Percentiles rank a stretch among this genome's conserved stretches.
Evolutionary conservation across 2,329 filamentous ascomycete species (phyloP).

Genomic region (Cadophora sp.): DNA sequence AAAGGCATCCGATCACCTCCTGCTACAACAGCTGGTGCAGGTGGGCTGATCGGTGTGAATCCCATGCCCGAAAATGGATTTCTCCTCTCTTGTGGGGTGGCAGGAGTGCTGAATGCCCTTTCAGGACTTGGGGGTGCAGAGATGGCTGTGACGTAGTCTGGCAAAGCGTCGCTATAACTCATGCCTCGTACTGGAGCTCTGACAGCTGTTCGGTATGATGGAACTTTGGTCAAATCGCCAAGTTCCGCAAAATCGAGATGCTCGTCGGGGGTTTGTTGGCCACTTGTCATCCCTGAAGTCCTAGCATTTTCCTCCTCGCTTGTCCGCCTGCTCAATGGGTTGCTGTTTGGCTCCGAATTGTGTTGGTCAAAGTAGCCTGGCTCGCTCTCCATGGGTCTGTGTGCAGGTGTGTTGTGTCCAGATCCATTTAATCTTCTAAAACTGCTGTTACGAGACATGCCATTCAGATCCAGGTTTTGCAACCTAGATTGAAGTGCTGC

Average conservation of each 20-base stretch:
- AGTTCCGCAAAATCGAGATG: constrained; percentile 65
- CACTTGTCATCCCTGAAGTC: constrained; percentile 48
- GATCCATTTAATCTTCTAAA: constrained; percentile 44
- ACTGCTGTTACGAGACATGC: constrained; percentile 52
- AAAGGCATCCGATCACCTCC: constrained; percentile 39
- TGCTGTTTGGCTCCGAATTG: constrained; percentile 38
- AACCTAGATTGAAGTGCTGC: constrained; percentile 68
- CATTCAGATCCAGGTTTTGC: constrained; percentile 73
- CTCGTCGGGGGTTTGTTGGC: constrained; percentile 59
- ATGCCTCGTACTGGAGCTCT: constrained; percentile 63
- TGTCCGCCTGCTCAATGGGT: constrained; percentile 51
- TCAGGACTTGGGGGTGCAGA: constrained; percentile 54
- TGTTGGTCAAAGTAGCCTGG: constrained; percentile 37
- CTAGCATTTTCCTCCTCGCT: constrained; percentile 55
- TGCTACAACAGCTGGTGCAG: constrained; percentile 31
- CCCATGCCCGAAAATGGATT: constrained; percentile 38
- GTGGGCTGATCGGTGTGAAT: constrained; percentile 41
- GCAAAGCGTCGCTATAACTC: constrained; percentile 61
- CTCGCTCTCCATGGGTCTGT: constrained; percentile 29
- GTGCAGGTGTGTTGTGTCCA: constrained; percentile 45
- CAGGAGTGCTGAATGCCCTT: constrained; percentile 29
- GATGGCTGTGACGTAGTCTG: constrained; percentile 70
- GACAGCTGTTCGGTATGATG: constrained; percentile 78
- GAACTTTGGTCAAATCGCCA: constrained; percentile 73
- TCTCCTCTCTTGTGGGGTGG: constrained; percentile 24